Conservation (phyloP, 495 filamentous ascomycete species). For the Aspergillus panamensis region DNA sequence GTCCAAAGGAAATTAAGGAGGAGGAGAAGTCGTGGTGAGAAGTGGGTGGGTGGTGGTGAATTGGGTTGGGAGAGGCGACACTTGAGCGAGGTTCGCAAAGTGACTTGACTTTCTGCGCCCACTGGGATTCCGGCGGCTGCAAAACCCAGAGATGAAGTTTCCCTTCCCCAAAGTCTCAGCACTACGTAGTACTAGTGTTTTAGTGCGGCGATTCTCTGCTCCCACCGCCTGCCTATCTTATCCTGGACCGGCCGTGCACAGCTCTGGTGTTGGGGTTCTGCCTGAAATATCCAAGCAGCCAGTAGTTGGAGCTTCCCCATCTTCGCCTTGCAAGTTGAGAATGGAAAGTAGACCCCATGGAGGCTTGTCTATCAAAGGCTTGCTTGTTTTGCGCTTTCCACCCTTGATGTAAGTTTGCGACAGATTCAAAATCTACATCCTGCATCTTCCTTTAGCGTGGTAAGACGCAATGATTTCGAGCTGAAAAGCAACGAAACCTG, state of each 20-base stretch:
- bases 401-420: no score
- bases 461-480: no score
- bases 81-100: neutral
- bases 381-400: no score
- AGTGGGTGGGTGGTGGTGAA: conserved; percentile 8
- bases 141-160: conserved; percentile 3
- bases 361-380: no score
- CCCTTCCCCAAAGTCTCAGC: neutral
- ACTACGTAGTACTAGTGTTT: neutral
- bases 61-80: conserved; percentile 8
- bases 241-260: neutral
- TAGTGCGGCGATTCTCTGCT: neutral
- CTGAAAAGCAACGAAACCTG: no score
- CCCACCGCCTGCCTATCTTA: neutral
- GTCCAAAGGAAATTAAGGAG: conserved; percentile 6
- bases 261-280: neutral
- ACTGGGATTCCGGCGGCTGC: conserved; percentile 1
- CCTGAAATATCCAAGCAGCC: neutral
- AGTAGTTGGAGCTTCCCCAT: neutral
- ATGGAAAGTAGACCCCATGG: no score
- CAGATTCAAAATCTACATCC: no score
- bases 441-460: no score
- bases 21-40: conserved; percentile 2
- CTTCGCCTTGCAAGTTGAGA: no score
- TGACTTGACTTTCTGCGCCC: neutral